Conservation (phyloP, 495 filamentous ascomycete genomes). For the Penicillium desertorum region DNA sequence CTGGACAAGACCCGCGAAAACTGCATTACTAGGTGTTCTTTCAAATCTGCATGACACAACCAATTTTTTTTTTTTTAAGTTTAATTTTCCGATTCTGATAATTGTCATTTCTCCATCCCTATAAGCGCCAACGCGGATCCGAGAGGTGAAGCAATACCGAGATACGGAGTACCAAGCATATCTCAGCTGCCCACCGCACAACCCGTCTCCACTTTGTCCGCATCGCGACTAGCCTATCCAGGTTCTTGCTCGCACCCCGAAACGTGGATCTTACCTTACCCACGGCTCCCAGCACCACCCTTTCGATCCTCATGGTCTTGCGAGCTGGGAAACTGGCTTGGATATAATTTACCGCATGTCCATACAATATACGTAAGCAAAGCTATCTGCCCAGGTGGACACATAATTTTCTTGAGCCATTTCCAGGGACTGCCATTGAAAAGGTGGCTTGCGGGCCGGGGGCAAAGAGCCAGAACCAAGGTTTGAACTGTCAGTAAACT, state of each 20-base stretch:
- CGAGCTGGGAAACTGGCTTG: not conserved
- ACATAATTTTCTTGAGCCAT: not conserved
- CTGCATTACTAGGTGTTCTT: slow-evolving; percentile 12
- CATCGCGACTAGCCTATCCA: slow-evolving; percentile 4
- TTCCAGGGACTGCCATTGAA: not conserved
- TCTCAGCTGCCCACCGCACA: slow-evolving; percentile 8
- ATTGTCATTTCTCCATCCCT: not conserved
- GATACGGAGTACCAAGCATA: not conserved
- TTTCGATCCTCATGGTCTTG: slow-evolving; percentile 31
- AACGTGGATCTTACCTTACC: slow-evolving; percentile 26
- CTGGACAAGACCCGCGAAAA: not conserved
- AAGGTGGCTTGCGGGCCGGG: not conserved
- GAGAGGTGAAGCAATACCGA: not conserved
- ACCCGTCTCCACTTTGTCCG: slow-evolving; percentile 12
- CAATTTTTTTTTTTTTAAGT: not conserved
- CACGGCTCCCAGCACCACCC: slow-evolving; percentile 15
- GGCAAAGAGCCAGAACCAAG: not conserved
- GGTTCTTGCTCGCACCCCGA: slow-evolving; percentile 26
- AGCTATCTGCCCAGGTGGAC: not conserved
- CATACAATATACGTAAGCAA: not conserved
- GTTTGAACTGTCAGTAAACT: slow-evolving; percentile 1
- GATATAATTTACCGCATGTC: not conserved
- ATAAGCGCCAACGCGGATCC: not conserved
- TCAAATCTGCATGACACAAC: slow-evolving; percentile 1
- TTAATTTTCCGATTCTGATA: not conserved